phyloP scores from a whole-genome alignment of 169 alveolate genomes.

The Plasmodium falciparum region DNA sequence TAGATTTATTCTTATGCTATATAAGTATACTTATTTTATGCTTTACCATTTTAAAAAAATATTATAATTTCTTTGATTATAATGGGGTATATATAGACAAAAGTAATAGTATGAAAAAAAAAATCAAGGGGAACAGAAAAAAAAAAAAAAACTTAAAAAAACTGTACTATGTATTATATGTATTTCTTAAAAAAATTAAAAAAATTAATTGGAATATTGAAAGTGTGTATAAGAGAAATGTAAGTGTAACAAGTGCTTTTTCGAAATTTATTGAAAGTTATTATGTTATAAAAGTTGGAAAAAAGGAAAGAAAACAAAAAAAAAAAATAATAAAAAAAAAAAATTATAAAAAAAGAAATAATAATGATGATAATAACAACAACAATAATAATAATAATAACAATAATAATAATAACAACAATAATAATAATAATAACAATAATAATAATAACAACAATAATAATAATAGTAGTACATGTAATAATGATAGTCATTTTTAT shows the following conservation, averaged over 20 bases:
- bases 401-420: not conserved
- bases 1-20: conserved; percentile 52
- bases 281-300: not conserved
- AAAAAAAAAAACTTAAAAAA: conserved; percentile 18
- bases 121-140: not conserved
- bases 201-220: conserved; percentile 54
- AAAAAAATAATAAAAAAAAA: not conserved
- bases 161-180: conserved; percentile 9
- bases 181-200: conserved; percentile 48
- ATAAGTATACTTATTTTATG: conserved; percentile 37
- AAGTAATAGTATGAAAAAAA: conserved; percentile 1
- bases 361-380: no score
- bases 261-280: conserved; percentile 12
- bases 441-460: no score
- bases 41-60: conserved; percentile 20
- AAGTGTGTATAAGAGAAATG: conserved; percentile 29
- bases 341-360: no score
- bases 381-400: not conserved
- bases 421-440: not conserved
- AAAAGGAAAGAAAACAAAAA: not conserved
- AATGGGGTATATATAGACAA: conserved; percentile 8
- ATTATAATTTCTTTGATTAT: conserved; percentile 28
- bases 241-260: not conserved
- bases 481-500: not conserved
- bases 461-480: not conserved